These are phyloP conservation scores for Fragaria vesca DNA, from an alignment of 306 rosid species.

Conservation along the genomic window DNA sequence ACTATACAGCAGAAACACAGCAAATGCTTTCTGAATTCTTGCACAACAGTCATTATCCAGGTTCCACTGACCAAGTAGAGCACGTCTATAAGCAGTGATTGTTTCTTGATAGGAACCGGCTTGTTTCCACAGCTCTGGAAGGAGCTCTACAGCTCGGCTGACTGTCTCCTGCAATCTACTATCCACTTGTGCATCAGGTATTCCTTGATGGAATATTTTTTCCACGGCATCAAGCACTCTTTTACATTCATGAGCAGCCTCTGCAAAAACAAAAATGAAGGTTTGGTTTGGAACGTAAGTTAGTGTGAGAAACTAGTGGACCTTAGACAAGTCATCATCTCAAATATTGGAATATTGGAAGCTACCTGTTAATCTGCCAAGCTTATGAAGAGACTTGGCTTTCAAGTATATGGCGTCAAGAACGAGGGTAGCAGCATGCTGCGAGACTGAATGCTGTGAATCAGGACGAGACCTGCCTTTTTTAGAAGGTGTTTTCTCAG, in stretches of 20 bases:
- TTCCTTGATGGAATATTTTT: slow-evolving; percentile 74
- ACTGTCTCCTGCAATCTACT: slow-evolving; percentile 78
- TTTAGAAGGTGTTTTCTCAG: slow-evolving; percentile 58
- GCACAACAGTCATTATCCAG: slow-evolving; percentile 73
- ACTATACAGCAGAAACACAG: slow-evolving; percentile 67
- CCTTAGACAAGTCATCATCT: background rate
- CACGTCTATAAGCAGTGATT: slow-evolving; percentile 73
- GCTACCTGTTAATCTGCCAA: slow-evolving; percentile 69
- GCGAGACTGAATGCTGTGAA: slow-evolving; percentile 64
- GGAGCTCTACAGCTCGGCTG: slow-evolving; percentile 87
- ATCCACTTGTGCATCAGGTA: slow-evolving; percentile 80
- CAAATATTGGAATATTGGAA: background rate
- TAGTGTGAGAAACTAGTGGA: background rate
- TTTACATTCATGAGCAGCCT: slow-evolving; percentile 82
- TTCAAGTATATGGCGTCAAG: slow-evolving; percentile 97
- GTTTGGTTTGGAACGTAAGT: slow-evolving; percentile 27
- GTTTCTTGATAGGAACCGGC: slow-evolving; percentile 67
- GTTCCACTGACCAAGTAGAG: slow-evolving; percentile 92
- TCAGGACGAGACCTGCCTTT: slow-evolving; percentile 62
- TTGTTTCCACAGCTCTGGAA: slow-evolving; percentile 90
- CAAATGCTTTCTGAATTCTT: slow-evolving; percentile 86
- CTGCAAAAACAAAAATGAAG: slow-evolving; percentile 50
- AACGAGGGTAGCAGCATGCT: slow-evolving; percentile 88
- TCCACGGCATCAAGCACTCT: slow-evolving; percentile 84
- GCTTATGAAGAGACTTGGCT: slow-evolving; percentile 85